Conservation (phyloP, 306 rosid species). For the Amphicarpaea edgeworthii region DNA sequence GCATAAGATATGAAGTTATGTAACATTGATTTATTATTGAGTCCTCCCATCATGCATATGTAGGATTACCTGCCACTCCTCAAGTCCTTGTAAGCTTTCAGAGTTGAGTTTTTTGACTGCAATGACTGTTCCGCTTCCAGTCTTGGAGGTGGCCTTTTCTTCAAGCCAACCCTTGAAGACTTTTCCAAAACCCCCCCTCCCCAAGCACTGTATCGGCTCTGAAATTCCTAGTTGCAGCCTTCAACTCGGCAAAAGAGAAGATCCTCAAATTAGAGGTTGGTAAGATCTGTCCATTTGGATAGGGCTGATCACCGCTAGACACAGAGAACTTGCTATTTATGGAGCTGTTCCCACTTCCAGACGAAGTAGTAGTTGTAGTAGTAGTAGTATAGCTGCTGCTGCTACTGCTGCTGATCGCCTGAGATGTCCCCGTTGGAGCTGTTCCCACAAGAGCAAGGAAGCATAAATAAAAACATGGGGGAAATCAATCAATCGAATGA, state of each 20-base stretch:
- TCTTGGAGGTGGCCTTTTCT: conserved; percentile 63
- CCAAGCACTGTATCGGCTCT: conserved; percentile 82
- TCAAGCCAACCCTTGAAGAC: conserved; percentile 95
- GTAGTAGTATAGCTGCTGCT: conserved; percentile 47
- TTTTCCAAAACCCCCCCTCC: conserved; percentile 92
- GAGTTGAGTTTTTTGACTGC: conserved; percentile 94
- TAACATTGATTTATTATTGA: no score
- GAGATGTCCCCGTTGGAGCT: conserved; percentile 58
- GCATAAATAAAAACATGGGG: not conserved
- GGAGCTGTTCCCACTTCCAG: conserved; percentile 59
- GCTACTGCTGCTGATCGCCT: conserved; percentile 61
- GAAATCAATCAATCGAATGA: conserved; percentile 14
- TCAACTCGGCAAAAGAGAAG: conserved; percentile 77
- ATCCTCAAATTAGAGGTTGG: conserved; percentile 75
- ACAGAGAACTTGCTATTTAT: conserved; percentile 70
- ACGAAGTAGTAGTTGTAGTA: conserved; percentile 42
- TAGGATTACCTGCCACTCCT: conserved; percentile 90
- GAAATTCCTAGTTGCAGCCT: conserved; percentile 80
- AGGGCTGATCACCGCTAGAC: conserved; percentile 58
- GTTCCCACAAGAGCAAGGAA: not conserved
- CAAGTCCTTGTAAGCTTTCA: conserved; percentile 86
- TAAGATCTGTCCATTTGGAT: conserved; percentile 72
- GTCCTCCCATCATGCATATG: no score
- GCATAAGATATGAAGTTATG: not conserved
- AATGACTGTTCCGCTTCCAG: conserved; percentile 62